Evolutionary conservation across 2,329 filamentous ascomycete genomes (phyloP).

Genomic region (Zopfia rhizophila): DNA sequence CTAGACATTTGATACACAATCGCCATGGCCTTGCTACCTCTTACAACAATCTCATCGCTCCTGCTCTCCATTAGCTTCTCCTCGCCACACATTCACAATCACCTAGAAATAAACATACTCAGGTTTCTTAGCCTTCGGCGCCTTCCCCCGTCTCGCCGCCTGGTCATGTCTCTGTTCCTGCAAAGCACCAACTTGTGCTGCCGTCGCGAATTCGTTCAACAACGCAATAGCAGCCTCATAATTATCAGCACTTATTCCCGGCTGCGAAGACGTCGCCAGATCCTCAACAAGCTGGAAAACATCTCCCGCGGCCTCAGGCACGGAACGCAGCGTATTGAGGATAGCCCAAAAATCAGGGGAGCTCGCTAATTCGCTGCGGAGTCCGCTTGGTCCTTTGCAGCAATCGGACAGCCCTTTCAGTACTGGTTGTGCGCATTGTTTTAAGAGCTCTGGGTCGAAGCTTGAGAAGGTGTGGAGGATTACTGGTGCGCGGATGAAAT

Average conservation of each 20-base stretch:
- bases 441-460: slow-evolving; percentile 80
- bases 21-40: slow-evolving; percentile 82
- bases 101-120: slow-evolving; percentile 62
- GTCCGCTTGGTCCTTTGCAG: slow-evolving; percentile 77
- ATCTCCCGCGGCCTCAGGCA: slow-evolving; percentile 75
- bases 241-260: slow-evolving; percentile 92
- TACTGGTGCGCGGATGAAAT: slow-evolving; percentile 91
- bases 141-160: slow-evolving; percentile 62
- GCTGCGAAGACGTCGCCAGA: slow-evolving; percentile 74
- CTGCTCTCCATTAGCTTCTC: slow-evolving; percentile 48
- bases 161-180: slow-evolving; percentile 75
- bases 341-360: slow-evolving; percentile 98
- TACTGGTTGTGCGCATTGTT: slow-evolving; percentile 78
- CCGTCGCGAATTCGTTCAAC: slow-evolving; percentile 88
- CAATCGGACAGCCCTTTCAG: slow-evolving; percentile 83
- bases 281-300: slow-evolving; percentile 90
- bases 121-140: slow-evolving; percentile 61
- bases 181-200: slow-evolving; percentile 76
- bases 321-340: slow-evolving; percentile 76
- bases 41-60: slow-evolving; percentile 76
- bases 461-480: slow-evolving; percentile 91
- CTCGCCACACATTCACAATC: not conserved
- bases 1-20: slow-evolving; percentile 84
- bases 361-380: slow-evolving; percentile 92
- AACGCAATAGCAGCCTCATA: slow-evolving; percentile 88